Evolutionary conservation across 768 basidiomycete genomes (phyloP), one percentile per base, ranked within the genome.

Genomic region (Phlegmacium glaucopus): DNA sequence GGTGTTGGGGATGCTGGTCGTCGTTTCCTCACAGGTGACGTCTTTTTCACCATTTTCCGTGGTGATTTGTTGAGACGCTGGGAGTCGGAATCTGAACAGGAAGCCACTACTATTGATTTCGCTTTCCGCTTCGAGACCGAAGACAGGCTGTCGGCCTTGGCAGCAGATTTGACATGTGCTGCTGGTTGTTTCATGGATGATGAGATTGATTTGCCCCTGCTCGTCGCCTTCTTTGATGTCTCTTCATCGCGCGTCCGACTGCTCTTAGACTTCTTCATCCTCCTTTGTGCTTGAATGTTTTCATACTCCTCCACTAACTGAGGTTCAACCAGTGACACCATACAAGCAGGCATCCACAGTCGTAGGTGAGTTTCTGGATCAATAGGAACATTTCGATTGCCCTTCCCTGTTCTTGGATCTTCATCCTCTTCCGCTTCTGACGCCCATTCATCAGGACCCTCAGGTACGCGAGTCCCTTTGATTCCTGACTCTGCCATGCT

Each of bases 321-420:
- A 8, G 90, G 87, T 49, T 82, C 85, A 2, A 78, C 89, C 27
- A 81, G 63, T 10, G 71, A 65, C 9, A 94, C 77, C 74, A 95
- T 85, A 44, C 76, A 83, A 17, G 87, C 90, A 0, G 92, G 88
- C 65, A 93, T 77, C 92, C 92, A 95, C 9, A 92, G 61, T 11
- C 85, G 75, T 41, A 84, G 61, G 45, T 78, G 77, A 40, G 70
- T 74, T n/a, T 70, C 65, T 0, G 84, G 83, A 52, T 80, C 75
- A 2, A 74, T 68, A 4, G 78, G 65, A 18, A 64, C 34, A 35
- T 70, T 71, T 50, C 65, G 66, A 15, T 58, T 59, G 5, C 49
- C 53, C 39, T 65, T 66, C 55, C 67, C 71, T 9, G 53, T 58
- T n/a, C 71, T 74, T 1, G 66, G 72, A 0, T 72, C 76, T 7